Evolutionary conservation across 352 stramenopile species (phyloP).

Genomic region (Pythium phragmitis): DNA sequence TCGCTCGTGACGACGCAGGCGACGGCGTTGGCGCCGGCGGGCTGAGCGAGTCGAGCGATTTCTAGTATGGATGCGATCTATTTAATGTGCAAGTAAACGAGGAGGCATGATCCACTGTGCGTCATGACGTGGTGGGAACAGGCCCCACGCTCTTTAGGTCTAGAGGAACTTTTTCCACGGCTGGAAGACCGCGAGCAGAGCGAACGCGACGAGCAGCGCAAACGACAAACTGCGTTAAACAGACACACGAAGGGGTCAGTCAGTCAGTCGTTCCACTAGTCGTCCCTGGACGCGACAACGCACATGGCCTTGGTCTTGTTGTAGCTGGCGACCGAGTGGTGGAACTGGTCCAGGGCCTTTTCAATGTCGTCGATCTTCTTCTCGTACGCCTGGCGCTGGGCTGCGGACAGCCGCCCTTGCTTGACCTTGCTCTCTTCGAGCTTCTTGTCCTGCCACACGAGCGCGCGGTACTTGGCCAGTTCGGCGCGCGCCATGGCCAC

Average conservation of each 20-base stretch:
- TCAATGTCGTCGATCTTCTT: slow-evolving; percentile 72
- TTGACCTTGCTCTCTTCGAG: slow-evolving; percentile 66
- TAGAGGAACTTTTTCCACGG: slow-evolving; percentile 50
- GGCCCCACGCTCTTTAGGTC: not conserved
- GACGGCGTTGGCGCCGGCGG: not conserved
- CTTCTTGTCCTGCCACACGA: slow-evolving; percentile 87
- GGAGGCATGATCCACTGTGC: not conserved
- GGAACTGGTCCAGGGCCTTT: slow-evolving; percentile 74
- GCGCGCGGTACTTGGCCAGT: slow-evolving; percentile 74
- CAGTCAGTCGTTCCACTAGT: too few relatives aligned
- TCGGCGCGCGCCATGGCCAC: slow-evolving; percentile 78
- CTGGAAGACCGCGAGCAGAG: slow-evolving; percentile 72
- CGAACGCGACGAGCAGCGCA: slow-evolving; percentile 51
- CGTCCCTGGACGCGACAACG: slow-evolving; percentile 16
- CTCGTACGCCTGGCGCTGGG: slow-evolving; percentile 60
- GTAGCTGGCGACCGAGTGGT: slow-evolving; percentile 69
- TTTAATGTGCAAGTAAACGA: slow-evolving; percentile 18
- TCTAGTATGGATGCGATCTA: slow-evolving; percentile 22
- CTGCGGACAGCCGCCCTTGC: slow-evolving; percentile 55
- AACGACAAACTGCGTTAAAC: slow-evolving; percentile 35
- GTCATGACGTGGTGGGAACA: too few relatives aligned
- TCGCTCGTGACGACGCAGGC: slow-evolving; percentile 24
- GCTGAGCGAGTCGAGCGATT: slow-evolving; percentile 1
- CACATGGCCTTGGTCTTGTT: slow-evolving; percentile 82
- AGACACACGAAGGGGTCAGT: not conserved